Base-by-base conservation (phyloP, 2,329 filamentous ascomycete species). In the Colletotrichum tanaceti region DNA sequence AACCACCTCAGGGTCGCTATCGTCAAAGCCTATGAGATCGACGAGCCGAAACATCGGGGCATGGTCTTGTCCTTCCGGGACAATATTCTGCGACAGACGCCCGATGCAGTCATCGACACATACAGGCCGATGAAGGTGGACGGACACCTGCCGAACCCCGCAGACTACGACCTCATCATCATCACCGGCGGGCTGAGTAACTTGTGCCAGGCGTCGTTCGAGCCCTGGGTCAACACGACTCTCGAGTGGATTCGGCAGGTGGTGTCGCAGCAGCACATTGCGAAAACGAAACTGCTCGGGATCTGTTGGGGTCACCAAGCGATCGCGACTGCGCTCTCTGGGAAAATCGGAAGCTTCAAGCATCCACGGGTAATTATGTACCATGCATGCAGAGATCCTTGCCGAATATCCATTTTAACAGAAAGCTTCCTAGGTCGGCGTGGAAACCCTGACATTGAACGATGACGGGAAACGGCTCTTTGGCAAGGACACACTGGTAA, bases 261-360 rank as follows among this genome's bases (percentile, higher is more conserved):
- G 6, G 65, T 68, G 5, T 52, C 43, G n/a, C 43, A 43, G 35
- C 65, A 68, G 43, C 62, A 44, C 55, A n/a, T 65, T 6, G 65
- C 65, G 0, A 58, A 44, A 14, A 65, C 65, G 5, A 68, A 57
- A 28, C 65, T 68, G 1, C 50, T 68, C 22, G 65, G 65, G 0
- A 44, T 68, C 14, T 68, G 65, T 22, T 68, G 65, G 65, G 65
- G 65, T 1, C 65, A 68, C 1, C 65, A 68, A 44, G 65, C 65
- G 3, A 68, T 68, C 10, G 62, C 65, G 16, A 65, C 35, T 5
- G 65, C 62, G 2, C 38, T 68, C 6, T 61, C 62, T 7, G 62
- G 65, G 1, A 59, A 24, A 4, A 55, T 68, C 3, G 65, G 65
- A 6, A 68, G 62, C 4, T 68, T 68, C 5, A 62, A 68, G 32